These are phyloP conservation scores for Apiospora sp. DNA, from an alignment of 2,329 filamentous ascomycete species.

Conservation along the genomic window DNA sequence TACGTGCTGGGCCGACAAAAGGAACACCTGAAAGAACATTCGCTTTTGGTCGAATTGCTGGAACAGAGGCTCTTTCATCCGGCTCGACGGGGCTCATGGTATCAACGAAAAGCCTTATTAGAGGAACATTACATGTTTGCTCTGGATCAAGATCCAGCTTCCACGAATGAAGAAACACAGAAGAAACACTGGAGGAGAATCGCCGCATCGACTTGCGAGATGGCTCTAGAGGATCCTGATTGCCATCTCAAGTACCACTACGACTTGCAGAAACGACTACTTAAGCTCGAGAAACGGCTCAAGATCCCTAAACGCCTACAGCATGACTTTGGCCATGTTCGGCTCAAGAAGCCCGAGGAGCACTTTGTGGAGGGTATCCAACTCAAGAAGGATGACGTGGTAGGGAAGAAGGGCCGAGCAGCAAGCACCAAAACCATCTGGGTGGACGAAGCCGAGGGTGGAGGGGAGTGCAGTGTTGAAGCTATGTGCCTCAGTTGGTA, in stretches of 20 bases:
- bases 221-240: constrained; percentile 83
- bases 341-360: constrained; percentile 77
- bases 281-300: constrained; percentile 85
- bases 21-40: constrained; percentile 78
- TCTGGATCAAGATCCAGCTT: constrained; percentile 54
- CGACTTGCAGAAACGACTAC: constrained; percentile 91
- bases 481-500: constrained; percentile 93
- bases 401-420: constrained; percentile 48
- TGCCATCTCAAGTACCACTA: constrained; percentile 95
- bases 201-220: constrained; percentile 83
- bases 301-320: constrained; percentile 85
- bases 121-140: constrained; percentile 94
- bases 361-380: constrained; percentile 80
- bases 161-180: constrained; percentile 56
- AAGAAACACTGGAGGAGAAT: constrained; percentile 85
- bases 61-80: constrained; percentile 84
- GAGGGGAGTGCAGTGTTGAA: constrained; percentile 85
- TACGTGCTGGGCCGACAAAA: constrained; percentile 84
- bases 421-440: constrained; percentile 80
- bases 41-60: constrained; percentile 77
- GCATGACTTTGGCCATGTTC: constrained; percentile 91
- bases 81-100: constrained; percentile 88
- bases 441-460: constrained; percentile 77
- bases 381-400: constrained; percentile 67
- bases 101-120: constrained; percentile 90